Percentiles rank a stretch among this genome's conserved stretches.
These are phyloP conservation scores for Fraxinus sp. DNA, from an alignment of 305 asterid species.

Conservation along the genomic window DNA sequence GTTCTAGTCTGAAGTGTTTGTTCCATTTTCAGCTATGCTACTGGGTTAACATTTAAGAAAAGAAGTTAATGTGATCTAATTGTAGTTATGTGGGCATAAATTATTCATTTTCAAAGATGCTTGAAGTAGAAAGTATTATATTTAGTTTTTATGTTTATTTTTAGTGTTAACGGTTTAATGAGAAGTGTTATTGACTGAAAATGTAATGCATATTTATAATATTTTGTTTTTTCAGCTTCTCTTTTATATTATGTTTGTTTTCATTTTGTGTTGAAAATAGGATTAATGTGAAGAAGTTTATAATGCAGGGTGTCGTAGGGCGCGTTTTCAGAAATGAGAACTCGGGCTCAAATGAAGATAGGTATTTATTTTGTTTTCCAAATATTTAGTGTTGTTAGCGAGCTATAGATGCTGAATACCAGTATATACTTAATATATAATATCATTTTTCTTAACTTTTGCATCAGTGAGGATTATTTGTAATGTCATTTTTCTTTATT, in stretches of 20 bases:
- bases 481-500: background rate
- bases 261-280: background rate
- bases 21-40: background rate
- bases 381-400: background rate
- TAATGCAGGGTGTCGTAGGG: slow-evolving; percentile 80
- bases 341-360: slow-evolving; percentile 68
- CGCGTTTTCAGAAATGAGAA: slow-evolving; percentile 78
- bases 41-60: background rate
- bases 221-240: background rate
- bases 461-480: background rate
- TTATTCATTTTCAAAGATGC: background rate
- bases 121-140: background rate
- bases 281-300: background rate
- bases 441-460: background rate
- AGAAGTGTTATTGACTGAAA: slow-evolving; percentile 17
- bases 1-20: background rate
- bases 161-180: background rate
- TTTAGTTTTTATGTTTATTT: background rate
- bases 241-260: background rate
- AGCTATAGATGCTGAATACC: background rate
- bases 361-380: slow-evolving; percentile 37
- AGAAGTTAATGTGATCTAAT: background rate
- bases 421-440: background rate
- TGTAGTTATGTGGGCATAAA: background rate
- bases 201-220: background rate